Conservation (phyloP, 371 early-diverging fungal species). For the Mortierella sp. region DNA sequence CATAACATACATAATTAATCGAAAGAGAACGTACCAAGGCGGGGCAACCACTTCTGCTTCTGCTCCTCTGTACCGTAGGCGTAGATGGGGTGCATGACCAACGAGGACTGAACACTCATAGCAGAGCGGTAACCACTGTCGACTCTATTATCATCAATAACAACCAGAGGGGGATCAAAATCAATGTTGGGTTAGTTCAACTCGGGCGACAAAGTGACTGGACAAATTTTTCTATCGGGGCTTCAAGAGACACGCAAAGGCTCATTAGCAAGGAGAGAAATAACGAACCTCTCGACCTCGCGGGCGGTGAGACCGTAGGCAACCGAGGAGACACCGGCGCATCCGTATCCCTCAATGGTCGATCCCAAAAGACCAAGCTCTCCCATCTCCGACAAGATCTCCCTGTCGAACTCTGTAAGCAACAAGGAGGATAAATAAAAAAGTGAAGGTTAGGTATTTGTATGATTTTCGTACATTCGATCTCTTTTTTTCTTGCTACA, state of each 20-base stretch:
- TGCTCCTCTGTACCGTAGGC: conserved; percentile 95
- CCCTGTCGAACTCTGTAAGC: conserved; percentile 82
- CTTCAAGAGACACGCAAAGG: not conserved
- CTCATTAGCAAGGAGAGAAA: not conserved
- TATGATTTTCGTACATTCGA: not conserved
- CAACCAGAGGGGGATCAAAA: not conserved
- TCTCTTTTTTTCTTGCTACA: not conserved
- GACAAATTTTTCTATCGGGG: not conserved
- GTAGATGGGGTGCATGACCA: conserved; percentile 98
- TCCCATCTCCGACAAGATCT: conserved; percentile 96
- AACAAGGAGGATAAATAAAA: not conserved
- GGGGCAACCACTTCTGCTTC: conserved; percentile 92
- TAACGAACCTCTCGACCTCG: conserved; percentile 89
- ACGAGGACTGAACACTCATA: conserved; percentile 98
- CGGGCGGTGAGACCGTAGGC: conserved; percentile 97
- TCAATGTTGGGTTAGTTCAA: not conserved
- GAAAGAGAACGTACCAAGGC: conserved; percentile 72
- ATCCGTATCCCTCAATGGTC: conserved; percentile 97
- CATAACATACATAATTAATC: not conserved
- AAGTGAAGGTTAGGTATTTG: not conserved
- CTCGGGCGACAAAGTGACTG: not conserved
- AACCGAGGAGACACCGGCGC: conserved; percentile 97
- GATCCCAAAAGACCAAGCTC: conserved; percentile 94
- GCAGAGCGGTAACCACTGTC: conserved; percentile 98
- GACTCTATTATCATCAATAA: conserved; percentile 67